phyloP scores from a whole-genome alignment of 345 rosid genomes.

The Firmiana major region DNA sequence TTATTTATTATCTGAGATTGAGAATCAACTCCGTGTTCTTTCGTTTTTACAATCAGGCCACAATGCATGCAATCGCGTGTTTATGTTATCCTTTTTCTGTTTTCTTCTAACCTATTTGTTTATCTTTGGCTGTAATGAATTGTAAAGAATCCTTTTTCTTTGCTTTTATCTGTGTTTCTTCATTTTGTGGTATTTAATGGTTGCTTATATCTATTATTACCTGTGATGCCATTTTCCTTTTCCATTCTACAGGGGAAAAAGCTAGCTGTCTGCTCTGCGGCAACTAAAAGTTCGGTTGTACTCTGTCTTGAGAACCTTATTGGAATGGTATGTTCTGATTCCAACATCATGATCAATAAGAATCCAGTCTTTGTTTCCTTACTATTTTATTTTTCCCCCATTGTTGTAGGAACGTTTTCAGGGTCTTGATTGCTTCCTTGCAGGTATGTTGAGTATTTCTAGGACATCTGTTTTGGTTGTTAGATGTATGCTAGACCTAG shows the following conservation, averaged over 20 bases:
- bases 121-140: background rate
- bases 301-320: slow-evolving; percentile 88
- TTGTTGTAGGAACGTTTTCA: slow-evolving; percentile 64
- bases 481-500: background rate
- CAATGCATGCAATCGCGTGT: background rate
- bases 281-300: slow-evolving; percentile 93
- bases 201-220: background rate
- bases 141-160: background rate
- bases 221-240: background rate
- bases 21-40: background rate
- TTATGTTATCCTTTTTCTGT: background rate
- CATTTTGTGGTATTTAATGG: background rate
- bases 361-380: slow-evolving; percentile 3
- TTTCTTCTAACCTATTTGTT: background rate
- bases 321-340: slow-evolving; percentile 49
- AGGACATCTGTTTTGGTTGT: background rate
- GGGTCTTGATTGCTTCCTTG: slow-evolving; percentile 95
- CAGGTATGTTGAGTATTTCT: slow-evolving; percentile 42
- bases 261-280: slow-evolving; percentile 92
- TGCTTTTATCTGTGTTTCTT: background rate
- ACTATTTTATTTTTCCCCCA: slow-evolving; percentile 1
- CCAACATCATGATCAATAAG: background rate
- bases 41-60: background rate
- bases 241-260: slow-evolving; percentile 55
- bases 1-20: background rate